Evolutionary conservation across 495 filamentous ascomycete species (phyloP).

Genomic region (Corynascus novoguineensis): DNA sequence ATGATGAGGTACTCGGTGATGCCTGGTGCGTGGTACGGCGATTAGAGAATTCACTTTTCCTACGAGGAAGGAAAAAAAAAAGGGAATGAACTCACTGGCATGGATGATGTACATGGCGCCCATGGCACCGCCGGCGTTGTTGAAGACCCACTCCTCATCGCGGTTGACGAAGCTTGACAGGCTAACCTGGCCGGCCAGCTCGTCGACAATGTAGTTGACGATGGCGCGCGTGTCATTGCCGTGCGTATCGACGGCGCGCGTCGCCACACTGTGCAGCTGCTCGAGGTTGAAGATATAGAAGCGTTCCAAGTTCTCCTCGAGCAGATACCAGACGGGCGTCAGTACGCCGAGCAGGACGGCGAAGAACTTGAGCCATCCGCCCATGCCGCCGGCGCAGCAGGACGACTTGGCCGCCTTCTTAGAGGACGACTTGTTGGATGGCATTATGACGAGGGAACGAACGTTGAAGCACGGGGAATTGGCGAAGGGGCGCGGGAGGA

Average conservation of each 20-base stretch:
- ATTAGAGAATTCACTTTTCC: neutral
- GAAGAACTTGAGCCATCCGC: constrained; percentile 47
- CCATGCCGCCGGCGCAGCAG: constrained; percentile 25
- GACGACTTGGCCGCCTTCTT: constrained; percentile 7
- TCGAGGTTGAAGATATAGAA: constrained; percentile 72
- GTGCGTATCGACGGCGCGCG: constrained; percentile 58
- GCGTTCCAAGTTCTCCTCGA: constrained; percentile 62
- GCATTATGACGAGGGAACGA: constrained; percentile 15
- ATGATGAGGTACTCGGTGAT: constrained; percentile 23
- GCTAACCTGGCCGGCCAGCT: constrained; percentile 41
- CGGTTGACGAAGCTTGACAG: constrained; percentile 50
- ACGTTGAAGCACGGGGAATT: neutral
- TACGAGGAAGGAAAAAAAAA: neutral
- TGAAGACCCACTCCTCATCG: constrained; percentile 64
- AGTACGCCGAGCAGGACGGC: constrained; percentile 57
- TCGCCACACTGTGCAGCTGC: constrained; percentile 62
- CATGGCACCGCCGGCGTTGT: constrained; percentile 82
- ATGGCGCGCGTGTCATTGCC: constrained; percentile 66
- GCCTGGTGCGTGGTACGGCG: neutral
- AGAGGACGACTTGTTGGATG: constrained; percentile 19
- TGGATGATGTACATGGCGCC: constrained; percentile 87
- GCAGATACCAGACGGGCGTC: constrained; percentile 53
- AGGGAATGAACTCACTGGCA: constrained; percentile 51
- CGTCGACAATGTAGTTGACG: constrained; percentile 58
- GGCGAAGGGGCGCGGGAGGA: neutral